Conservation (phyloP, 495 filamentous ascomycete genomes). For the Penicillium desertorum region DNA sequence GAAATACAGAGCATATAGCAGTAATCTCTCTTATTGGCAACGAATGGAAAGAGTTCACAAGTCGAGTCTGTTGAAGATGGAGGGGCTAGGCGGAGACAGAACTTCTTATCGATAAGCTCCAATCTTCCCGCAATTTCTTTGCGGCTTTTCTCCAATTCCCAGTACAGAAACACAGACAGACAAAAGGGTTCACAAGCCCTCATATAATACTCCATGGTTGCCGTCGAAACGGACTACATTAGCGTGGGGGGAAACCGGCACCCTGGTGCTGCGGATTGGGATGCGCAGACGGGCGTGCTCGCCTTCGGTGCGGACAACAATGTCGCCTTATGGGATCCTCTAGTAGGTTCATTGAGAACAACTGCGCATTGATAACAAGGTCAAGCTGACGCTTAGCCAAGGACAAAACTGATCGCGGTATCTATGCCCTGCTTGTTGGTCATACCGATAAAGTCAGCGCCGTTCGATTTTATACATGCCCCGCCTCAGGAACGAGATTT, state of each 20-base stretch:
- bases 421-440: slow-evolving; percentile 70
- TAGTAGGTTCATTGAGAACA: slow-evolving; percentile 53
- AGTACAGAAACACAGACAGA: neutral
- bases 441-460: slow-evolving; percentile 82
- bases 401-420: slow-evolving; percentile 54
- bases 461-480: slow-evolving; percentile 70
- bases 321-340: slow-evolving; percentile 83
- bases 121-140: slow-evolving; percentile 24
- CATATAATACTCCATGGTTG: slow-evolving; percentile 38
- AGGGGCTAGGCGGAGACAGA: slow-evolving; percentile 23
- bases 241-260: slow-evolving; percentile 89
- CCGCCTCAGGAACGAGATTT: slow-evolving; percentile 47
- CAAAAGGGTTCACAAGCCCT: neutral
- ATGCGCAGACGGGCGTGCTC: slow-evolving; percentile 64
- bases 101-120: slow-evolving; percentile 49
- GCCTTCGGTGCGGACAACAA: slow-evolving; percentile 89
- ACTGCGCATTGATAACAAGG: slow-evolving; percentile 5
- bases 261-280: slow-evolving; percentile 88
- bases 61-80: slow-evolving; percentile 5
- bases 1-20: neutral
- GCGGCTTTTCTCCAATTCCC: slow-evolving; percentile 24
- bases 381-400: slow-evolving; percentile 29
- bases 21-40: neutral
- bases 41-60: slow-evolving; percentile 11
- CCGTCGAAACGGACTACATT: slow-evolving; percentile 60